These are phyloP conservation scores for Cyberlindnera japonica DNA, from an alignment of 805 yeast genomes.

Conservation along the genomic window DNA sequence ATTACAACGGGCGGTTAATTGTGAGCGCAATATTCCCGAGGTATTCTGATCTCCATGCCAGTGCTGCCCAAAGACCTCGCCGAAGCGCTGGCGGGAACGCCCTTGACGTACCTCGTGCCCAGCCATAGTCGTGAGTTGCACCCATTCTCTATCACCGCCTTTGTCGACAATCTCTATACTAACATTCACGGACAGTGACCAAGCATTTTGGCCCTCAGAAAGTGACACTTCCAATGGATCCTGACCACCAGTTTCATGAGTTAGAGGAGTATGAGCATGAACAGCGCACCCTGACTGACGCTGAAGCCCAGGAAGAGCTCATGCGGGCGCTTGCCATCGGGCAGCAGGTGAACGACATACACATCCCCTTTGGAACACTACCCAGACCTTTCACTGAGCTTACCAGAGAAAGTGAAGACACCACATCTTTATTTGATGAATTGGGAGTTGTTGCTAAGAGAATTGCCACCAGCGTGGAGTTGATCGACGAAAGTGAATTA, in stretches of 20 bases:
- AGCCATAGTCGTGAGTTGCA: conserved; percentile 35
- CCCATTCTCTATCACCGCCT: not conserved
- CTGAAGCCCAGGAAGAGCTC: conserved; percentile 1
- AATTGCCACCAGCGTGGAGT: not conserved
- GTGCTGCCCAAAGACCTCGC: conserved; percentile 21
- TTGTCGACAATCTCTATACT: not conserved
- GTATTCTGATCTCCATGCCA: not conserved
- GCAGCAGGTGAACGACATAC: conserved; percentile 2
- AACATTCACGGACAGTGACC: conserved; percentile 12
- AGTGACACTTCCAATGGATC: not conserved
- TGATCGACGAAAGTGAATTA: conserved; percentile 6
- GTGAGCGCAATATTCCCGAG: not conserved
- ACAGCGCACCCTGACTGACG: not conserved
- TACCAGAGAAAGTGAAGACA: not conserved
- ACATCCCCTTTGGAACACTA: conserved; percentile 6
- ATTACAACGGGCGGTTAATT: conserved; percentile 3
- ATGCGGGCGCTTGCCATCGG: conserved; percentile 4
- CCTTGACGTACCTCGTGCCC: conserved; percentile 37
- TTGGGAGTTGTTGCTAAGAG: conserved; percentile 12
- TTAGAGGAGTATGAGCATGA: not conserved
- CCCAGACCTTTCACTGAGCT: not conserved
- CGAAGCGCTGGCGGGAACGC: conserved; percentile 32
- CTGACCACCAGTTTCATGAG: conserved; percentile 4
- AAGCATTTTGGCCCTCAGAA: conserved; percentile 1
- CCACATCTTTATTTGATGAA: conserved; percentile 16